These are phyloP conservation scores for Diacronema lutheri DNA, from an alignment of 78 protist genomes.

Conservation along the genomic window DNA sequence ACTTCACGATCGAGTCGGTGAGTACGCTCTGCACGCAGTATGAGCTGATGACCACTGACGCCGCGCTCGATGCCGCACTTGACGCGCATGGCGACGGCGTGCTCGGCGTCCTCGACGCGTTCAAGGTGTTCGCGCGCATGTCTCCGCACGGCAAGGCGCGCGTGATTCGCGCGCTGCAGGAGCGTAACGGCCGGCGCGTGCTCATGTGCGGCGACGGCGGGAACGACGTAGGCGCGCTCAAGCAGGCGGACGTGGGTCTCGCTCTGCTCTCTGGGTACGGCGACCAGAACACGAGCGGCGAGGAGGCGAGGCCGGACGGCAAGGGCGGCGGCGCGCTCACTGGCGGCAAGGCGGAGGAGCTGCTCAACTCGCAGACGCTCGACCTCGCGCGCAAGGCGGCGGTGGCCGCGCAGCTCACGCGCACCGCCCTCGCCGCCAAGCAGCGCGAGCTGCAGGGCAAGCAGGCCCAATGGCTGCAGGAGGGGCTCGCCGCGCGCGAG, in stretches of 20 bases:
- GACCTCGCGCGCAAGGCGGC: background rate
- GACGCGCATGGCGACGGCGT: background rate
- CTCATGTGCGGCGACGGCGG: constrained; percentile 58
- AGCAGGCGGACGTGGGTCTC: constrained; percentile 38
- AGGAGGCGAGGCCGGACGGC: background rate
- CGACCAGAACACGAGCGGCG: background rate
- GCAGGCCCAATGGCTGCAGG: background rate
- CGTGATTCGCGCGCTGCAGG: constrained; percentile 22
- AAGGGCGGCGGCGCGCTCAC: background rate
- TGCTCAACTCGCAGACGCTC: background rate
- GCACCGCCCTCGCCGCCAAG: background rate
- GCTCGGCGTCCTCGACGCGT: background rate
- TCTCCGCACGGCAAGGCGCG: constrained; percentile 17
- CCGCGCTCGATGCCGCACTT: background rate
- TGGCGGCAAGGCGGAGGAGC: background rate
- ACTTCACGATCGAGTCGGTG: background rate
- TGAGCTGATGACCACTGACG: constrained; percentile 43
- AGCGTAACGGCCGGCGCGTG: background rate
- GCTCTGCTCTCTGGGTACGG: constrained; percentile 47
- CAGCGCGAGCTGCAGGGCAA: constrained; percentile 14
- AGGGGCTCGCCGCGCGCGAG: background rate
- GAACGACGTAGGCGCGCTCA: constrained; percentile 51
- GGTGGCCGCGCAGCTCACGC: background rate
- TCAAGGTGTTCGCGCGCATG: constrained; percentile 41
- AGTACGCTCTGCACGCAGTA: background rate